Base-by-base conservation (phyloP, 306 rosid genomes). In the Chamaecrista fasciculata region DNA sequence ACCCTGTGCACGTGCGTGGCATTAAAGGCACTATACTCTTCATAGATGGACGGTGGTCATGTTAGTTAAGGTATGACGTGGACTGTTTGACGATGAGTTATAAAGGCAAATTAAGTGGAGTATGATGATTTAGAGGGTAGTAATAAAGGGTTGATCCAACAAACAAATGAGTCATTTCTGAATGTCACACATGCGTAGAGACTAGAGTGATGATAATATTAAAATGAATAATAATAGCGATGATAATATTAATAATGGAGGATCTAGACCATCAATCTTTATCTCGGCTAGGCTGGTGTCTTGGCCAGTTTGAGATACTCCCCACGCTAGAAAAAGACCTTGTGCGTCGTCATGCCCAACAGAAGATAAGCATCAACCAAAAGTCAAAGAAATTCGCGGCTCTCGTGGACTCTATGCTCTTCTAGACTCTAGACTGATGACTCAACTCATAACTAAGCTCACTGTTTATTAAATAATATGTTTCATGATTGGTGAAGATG, bases 251-350 rank as follows among this genome's bases (percentile, higher is more conserved):
- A 76, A 68, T 76, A 68, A 61, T 76, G 70, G 19, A 56, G 76
- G 34, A 11, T 11, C 6, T 14, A 50, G 12, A 29, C 20, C 60
- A 74, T 61, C 74, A 68, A 73, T 81, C 82, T 81, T 68, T 68
- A 76, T 81, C 79, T 19, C 39, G 55, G 82, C 62, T 72, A 68
- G 76, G 76, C 79, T 76, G 81, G 81, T 63, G 66, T 59, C 65
- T 76, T 59, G 67, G 75, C 72, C 36, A 71, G 78, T 66, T 75
- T 61, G 44, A 26, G 68, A 51, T 66, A 28, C 60, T 65, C 51
- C 56, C 66, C 67, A 66, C 16, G 62, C 62, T 66, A 46, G 78
- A 73, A 68, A 81, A 67, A 56, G 73, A 76, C 84, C 57, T 10
- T 40, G 8, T 51, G 62, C 57, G 37, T 50, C 51, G 62, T 16